Evolutionary conservation across 129 eudicot species (phyloP), one percentile per base, ranked within the genome.

Genomic region (Flaveria brownii): DNA sequence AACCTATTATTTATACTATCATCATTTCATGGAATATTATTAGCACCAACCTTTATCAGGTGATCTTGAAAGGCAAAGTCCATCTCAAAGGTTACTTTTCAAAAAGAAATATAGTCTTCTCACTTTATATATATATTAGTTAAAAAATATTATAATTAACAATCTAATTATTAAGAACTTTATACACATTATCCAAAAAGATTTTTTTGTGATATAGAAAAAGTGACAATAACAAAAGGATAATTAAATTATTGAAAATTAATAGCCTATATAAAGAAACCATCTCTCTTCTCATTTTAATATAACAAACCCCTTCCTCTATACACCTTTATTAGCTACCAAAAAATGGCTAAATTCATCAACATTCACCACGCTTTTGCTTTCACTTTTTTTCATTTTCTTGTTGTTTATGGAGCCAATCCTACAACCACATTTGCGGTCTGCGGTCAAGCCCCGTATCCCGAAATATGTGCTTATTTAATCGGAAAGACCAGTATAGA

Each of bases 371-470:
- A 17, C 39, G 49, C 84, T 45, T 64, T 45, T 45, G 50, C 50
- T 10, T 10, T 45, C 50, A 45, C 8, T 8, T 8, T 83, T 30
- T 68, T 77, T 73, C 55, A 75, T 11, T 62, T 54, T 79, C 52
- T 70, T 68, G 47, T 78, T 50, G 89, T 78, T 59, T 84, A 77
- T 75, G 87, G 81, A 47, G 78, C 74, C 16, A 81, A 39, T 50
- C 57, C 73, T 22, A 64, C 78, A 36, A 64, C 78, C 60, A 65
- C 82, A 64, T 62, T 72, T 33, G 43, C 91, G 16, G 60, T 85
- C 26, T 89, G 96, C 60, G 77, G 43, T 68, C 85, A 68, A 70
- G 88, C 96, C 45, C 90, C 86, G 16, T 78, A 89, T 72, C 96
- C 96, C 9, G 79, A 81, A 81, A 57, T 89, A 57, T 89, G 96